Conservation (phyloP, 257 asterid genomes). For the Asclepias syriaca region DNA sequence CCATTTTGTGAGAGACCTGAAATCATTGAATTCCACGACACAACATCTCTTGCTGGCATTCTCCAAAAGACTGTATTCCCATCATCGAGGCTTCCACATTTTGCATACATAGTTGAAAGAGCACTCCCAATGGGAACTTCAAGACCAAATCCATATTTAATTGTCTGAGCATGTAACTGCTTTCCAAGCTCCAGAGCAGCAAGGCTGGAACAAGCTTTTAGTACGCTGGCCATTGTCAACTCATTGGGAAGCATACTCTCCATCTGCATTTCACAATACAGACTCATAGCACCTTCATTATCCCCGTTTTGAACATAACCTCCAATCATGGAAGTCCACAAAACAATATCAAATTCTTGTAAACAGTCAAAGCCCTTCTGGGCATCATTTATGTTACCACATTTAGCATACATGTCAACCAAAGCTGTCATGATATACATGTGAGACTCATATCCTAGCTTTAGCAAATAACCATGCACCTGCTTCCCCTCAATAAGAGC, state of each 20-base stretch:
- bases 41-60: slow-evolving; percentile 72
- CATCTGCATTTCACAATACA: slow-evolving; percentile 68
- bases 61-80: slow-evolving; percentile 50
- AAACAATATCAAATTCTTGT: slow-evolving; percentile 56
- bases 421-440: slow-evolving; percentile 67
- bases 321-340: slow-evolving; percentile 87
- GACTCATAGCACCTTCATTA: slow-evolving; percentile 51
- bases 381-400: slow-evolving; percentile 58
- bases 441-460: slow-evolving; percentile 61
- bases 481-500: slow-evolving; percentile 52
- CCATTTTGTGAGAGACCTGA: slow-evolving; percentile 91
- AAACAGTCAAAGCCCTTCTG: slow-evolving; percentile 56
- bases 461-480: slow-evolving; percentile 58
- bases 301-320: slow-evolving; percentile 81
- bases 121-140: slow-evolving; percentile 86
- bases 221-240: slow-evolving; percentile 66
- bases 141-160: slow-evolving; percentile 61
- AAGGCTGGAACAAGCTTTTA: slow-evolving; percentile 77
- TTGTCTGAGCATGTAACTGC: slow-evolving; percentile 66
- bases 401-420: slow-evolving; percentile 89
- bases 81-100: slow-evolving; percentile 67
- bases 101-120: slow-evolving; percentile 77
- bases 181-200: slow-evolving; percentile 85
- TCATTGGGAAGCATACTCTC: slow-evolving; percentile 64
- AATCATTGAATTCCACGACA: slow-evolving; percentile 88